These are phyloP conservation scores for Boletus sp. DNA, from an alignment of 768 basidiomycete genomes.

Conservation along the genomic window DNA sequence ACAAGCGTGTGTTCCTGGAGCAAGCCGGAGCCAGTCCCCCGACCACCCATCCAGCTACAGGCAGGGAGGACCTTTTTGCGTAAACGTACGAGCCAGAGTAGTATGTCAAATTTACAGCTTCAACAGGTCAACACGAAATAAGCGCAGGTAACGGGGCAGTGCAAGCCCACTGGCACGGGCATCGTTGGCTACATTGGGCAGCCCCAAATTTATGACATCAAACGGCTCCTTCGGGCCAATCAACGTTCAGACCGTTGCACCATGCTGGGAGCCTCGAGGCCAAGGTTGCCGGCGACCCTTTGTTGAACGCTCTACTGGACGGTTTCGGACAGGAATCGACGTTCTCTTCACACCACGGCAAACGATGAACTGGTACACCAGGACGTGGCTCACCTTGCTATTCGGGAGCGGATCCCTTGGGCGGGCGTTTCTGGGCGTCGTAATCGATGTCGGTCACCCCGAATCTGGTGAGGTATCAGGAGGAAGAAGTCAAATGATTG, in stretches of 20 bases:
- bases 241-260: not conserved
- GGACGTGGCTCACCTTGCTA: constrained; percentile 40
- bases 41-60: constrained; percentile 15
- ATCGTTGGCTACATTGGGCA: not conserved
- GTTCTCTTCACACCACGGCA: constrained; percentile 33
- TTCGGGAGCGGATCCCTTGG: constrained; percentile 61
- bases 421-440: constrained; percentile 60
- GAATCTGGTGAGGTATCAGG: constrained; percentile 64
- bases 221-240: not conserved
- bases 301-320: not conserved
- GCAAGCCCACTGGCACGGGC: not conserved
- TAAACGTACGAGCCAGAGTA: constrained; percentile 8
- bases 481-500: not conserved
- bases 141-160: not conserved
- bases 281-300: not conserved
- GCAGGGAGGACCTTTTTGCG: constrained; percentile 7
- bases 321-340: constrained; percentile 11
- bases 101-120: constrained; percentile 3
- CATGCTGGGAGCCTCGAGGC: not conserved
- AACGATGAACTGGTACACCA: not conserved
- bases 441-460: constrained; percentile 73
- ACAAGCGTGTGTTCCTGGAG: constrained; percentile 18
- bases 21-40: constrained; percentile 16
- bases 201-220: not conserved
- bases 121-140: not conserved